These are phyloP conservation scores for Leccinum discolor DNA, from an alignment of 1,284 basidiomycete species.

Conservation along the genomic window DNA sequence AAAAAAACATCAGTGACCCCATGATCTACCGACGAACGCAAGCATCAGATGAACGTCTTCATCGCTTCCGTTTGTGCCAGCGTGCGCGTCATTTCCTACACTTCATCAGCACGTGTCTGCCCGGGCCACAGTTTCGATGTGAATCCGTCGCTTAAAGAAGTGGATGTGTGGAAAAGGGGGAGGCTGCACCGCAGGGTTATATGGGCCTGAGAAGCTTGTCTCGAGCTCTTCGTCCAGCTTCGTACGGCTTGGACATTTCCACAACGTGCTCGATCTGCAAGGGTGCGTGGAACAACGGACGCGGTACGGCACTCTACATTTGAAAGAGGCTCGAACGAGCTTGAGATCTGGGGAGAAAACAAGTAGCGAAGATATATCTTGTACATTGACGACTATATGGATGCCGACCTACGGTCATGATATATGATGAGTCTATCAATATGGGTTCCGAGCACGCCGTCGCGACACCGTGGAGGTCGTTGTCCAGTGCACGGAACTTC, in stretches of 20 bases:
- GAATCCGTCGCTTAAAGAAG: conserved; percentile 48
- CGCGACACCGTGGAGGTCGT: conserved; percentile 47
- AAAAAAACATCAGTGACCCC: conserved; percentile 40
- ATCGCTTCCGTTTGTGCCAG: conserved; percentile 37
- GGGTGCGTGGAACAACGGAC: conserved; percentile 52
- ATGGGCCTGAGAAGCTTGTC: conserved; percentile 59
- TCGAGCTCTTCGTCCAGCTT: conserved; percentile 47
- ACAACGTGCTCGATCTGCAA: conserved; percentile 58
- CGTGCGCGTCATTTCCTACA: conserved; percentile 50
- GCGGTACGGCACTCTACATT: conserved; percentile 52
- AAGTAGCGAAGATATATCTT: conserved; percentile 55
- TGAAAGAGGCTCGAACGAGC: conserved; percentile 11
- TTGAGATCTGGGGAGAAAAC: conserved; percentile 63
- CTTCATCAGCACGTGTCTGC: conserved; percentile 63
- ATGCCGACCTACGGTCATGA: conserved; percentile 40
- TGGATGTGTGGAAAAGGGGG: conserved; percentile 40
- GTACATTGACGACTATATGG: conserved; percentile 54
- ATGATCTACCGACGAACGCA: conserved; percentile 52
- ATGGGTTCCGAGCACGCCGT: conserved; percentile 52
- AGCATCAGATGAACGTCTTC: conserved; percentile 49
- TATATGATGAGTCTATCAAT: conserved; percentile 39
- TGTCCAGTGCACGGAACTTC: conserved; percentile 34
- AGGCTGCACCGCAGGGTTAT: conserved; percentile 52
- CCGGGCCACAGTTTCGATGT: conserved; percentile 33
- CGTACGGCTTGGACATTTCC: conserved; percentile 52